Evolutionary conservation across 129 eudicot genomes (phyloP), one percentile per base, ranked within the genome.

Genomic region (Scalesia atractyloides): DNA sequence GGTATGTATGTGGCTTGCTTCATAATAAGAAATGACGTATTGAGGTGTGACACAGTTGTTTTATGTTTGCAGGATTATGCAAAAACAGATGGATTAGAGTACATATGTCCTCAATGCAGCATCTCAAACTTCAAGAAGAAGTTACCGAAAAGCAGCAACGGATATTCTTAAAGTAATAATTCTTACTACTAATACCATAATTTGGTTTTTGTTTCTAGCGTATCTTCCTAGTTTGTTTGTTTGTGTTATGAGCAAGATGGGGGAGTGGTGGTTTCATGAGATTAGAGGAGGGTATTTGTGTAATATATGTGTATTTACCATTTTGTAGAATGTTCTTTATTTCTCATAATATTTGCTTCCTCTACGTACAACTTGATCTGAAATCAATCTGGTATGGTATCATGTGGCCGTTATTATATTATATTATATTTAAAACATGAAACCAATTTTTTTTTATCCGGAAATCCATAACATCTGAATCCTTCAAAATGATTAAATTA

Each of bases 31-130:
- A 13, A 26, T 0, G 41, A 46, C 20, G 53, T 5, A 17, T 52
- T 0, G 30, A 72, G 56, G 7, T 26, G 17, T 61, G 34, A 30
- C 5, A 30, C 34, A 30, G 2, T 1, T 30, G 46, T 41, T 52
- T 4, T 44, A 0, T 62, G 34, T 50, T 17, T 80, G 79, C 86
- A 94, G 99, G 99, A 94, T 86, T 94, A 94, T 77, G 99, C 99
- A 53, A 94, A 94, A 79, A 94, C 99, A 58, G 97, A 94, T 68
- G 99, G 99, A 30, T 85, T 94, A 22, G 99, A 94, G 74, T 94
- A 94, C 89, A 90, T 94, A 56, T 94, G 99, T 60, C 99, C 99
- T 22, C 97, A 94, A 61, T 94, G 99, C 91, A 94, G 93, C 79
- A 82, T 94, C 53, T 82, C 99, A 41, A 93, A 86, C 80, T 88